A percentile compares a stretch with the other conserved stretches of the same genome.
phyloP scores from a whole-genome alignment of 768 basidiomycete species.

The Hericium alpestre region DNA sequence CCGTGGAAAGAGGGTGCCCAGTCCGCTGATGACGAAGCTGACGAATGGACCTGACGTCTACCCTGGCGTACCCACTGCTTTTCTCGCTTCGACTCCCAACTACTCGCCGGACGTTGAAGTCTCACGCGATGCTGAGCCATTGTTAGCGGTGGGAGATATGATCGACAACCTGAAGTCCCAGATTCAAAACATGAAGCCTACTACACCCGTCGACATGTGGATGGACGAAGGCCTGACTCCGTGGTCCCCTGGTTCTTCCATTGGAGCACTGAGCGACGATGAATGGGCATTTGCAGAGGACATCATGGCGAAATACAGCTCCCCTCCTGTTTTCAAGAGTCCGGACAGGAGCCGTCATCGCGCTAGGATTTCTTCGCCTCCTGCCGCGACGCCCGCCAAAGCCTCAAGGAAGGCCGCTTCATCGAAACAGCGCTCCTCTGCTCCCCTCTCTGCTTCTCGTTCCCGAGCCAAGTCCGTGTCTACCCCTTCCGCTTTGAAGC shows the following conservation, averaged over 20 bases:
- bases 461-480: too few relatives aligned
- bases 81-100: conserved; percentile 26
- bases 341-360: neutral
- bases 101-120: conserved; percentile 22
- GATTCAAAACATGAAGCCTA: conserved; percentile 13
- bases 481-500: too few relatives aligned
- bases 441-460: too few relatives aligned
- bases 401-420: neutral
- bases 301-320: conserved; percentile 18
- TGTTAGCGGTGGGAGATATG: conserved; percentile 27
- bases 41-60: conserved; percentile 18
- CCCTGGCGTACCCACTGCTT: conserved; percentile 33
- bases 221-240: neutral
- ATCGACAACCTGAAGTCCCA: conserved; percentile 22
- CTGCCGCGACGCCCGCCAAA: neutral
- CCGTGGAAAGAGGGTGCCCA: conserved; percentile 25
- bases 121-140: conserved; percentile 3
- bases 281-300: conserved; percentile 29
- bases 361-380: neutral
- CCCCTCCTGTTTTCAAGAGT: neutral
- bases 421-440: too few relatives aligned
- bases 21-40: conserved; percentile 18
- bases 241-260: conserved; percentile 2
- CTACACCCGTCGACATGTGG: conserved; percentile 4
- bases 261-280: conserved; percentile 16